Conservation (phyloP, 2,329 filamentous ascomycete genomes). For the Curvularia verruculosa region DNA sequence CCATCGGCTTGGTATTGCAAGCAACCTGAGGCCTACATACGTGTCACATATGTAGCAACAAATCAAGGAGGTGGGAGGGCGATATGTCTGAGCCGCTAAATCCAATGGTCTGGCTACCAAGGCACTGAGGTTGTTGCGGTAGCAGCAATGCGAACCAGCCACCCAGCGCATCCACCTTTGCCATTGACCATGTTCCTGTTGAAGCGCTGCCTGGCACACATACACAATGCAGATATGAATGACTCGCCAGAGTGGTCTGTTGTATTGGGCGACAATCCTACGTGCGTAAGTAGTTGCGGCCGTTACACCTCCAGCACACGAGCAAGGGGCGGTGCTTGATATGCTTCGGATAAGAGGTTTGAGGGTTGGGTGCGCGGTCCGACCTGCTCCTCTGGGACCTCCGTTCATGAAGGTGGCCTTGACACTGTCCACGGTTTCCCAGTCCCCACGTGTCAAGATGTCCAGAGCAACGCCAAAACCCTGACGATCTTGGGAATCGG, state of each 20-base stretch:
- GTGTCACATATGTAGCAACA: background rate
- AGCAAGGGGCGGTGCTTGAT: background rate
- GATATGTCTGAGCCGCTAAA: background rate
- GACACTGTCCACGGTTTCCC: background rate
- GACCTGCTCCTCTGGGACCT: background rate
- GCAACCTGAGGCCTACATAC: background rate
- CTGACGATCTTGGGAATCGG: conserved; percentile 7
- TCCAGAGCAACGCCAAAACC: conserved; percentile 3
- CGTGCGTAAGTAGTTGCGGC: background rate
- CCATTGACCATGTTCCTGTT: background rate
- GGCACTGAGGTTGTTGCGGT: background rate
- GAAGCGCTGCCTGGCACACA: background rate
- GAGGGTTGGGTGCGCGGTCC: background rate
- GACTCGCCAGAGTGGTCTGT: background rate
- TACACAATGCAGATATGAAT: background rate
- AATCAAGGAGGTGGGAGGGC: background rate
- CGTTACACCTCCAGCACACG: background rate
- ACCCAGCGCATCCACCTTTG: conserved; percentile 1
- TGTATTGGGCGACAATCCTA: background rate
- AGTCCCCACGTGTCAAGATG: conserved; percentile 9
- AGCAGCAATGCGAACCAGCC: conserved; percentile 3
- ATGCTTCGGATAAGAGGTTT: conserved; percentile 1
- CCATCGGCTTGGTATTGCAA: background rate
- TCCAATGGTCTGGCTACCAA: background rate
- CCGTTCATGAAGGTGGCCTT: background rate